These are phyloP conservation scores for Grammothele lineata DNA, from an alignment of 768 basidiomycete genomes.

Conservation along the genomic window DNA sequence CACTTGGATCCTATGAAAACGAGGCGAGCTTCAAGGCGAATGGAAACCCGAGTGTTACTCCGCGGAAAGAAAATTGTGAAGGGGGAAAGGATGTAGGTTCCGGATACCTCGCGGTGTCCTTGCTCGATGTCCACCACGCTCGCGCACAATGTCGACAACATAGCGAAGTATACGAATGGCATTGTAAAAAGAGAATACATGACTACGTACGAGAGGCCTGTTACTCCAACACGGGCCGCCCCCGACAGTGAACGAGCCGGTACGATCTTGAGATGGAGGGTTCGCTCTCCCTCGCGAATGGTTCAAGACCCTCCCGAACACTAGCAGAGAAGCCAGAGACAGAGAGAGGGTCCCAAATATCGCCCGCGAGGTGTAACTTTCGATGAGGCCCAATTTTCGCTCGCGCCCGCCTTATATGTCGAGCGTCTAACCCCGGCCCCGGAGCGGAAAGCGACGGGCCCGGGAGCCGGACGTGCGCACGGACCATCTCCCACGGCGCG, in stretches of 20 bases:
- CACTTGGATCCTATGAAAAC: constrained; percentile 39
- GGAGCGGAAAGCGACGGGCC: too few relatives aligned
- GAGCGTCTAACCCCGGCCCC: too few relatives aligned
- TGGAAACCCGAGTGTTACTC: too few relatives aligned
- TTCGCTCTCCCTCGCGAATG: constrained; percentile 51
- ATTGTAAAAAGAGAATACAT: neutral
- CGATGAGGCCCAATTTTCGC: constrained; percentile 30
- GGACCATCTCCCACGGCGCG: constrained; percentile 41
- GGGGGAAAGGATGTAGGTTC: too few relatives aligned
- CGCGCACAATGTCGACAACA: too few relatives aligned
- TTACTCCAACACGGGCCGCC: constrained; percentile 57
- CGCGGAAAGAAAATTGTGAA: too few relatives aligned
- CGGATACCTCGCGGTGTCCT: too few relatives aligned
- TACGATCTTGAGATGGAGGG: constrained; percentile 68
- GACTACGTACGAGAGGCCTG: constrained; percentile 11
- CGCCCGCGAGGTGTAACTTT: constrained; percentile 72
- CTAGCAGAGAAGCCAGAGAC: constrained; percentile 17
- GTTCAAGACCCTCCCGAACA: constrained; percentile 52
- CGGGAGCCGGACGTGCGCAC: constrained; percentile 36
- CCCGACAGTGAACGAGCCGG: constrained; percentile 36
- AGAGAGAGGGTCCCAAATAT: constrained; percentile 61
- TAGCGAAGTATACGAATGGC: neutral
- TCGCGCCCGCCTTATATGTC: constrained; percentile 13
- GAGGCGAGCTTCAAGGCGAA: too few relatives aligned
- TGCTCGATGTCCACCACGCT: too few relatives aligned